A percentile compares a stretch with the other conserved stretches of the same genome.
These are phyloP conservation scores for Pythium sukuiense DNA, from an alignment of 352 stramenopile genomes.

Conservation along the genomic window DNA sequence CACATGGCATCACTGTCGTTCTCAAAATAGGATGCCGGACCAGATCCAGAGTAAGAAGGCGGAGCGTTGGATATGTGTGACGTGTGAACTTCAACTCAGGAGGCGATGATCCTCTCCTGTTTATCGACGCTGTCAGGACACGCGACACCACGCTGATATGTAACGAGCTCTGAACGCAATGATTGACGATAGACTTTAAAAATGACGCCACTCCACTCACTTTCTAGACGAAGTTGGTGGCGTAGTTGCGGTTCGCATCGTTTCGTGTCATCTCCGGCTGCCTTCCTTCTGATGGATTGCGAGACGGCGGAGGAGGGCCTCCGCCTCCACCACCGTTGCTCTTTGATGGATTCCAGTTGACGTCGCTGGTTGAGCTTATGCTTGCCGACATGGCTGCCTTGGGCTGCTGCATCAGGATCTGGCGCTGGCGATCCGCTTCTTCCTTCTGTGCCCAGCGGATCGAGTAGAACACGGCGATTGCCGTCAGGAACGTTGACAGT, in stretches of 20 bases:
- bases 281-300: not conserved
- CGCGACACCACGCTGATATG: no score
- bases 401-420: slow-evolving; percentile 22
- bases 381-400: slow-evolving; percentile 20
- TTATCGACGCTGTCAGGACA: no score
- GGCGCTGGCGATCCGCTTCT: slow-evolving; percentile 22
- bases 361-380: slow-evolving; percentile 20
- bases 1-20: not conserved
- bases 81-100: not conserved
- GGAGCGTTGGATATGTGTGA: not conserved
- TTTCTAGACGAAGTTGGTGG: slow-evolving; percentile 29
- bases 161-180: no score
- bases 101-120: no score
- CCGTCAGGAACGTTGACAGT: slow-evolving; percentile 34
- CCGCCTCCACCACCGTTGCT: slow-evolving; percentile 26
- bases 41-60: not conserved
- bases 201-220: not conserved
- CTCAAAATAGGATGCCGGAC: not conserved
- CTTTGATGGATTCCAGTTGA: slow-evolving; percentile 21
- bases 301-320: not conserved
- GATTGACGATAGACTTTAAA: no score
- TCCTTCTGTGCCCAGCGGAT: slow-evolving; percentile 22
- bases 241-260: slow-evolving; percentile 22
- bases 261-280: not conserved
- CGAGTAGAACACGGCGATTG: slow-evolving; percentile 36